These are phyloP conservation scores for Linum lewisii DNA, from an alignment of 345 rosid genomes.

Conservation along the genomic window DNA sequence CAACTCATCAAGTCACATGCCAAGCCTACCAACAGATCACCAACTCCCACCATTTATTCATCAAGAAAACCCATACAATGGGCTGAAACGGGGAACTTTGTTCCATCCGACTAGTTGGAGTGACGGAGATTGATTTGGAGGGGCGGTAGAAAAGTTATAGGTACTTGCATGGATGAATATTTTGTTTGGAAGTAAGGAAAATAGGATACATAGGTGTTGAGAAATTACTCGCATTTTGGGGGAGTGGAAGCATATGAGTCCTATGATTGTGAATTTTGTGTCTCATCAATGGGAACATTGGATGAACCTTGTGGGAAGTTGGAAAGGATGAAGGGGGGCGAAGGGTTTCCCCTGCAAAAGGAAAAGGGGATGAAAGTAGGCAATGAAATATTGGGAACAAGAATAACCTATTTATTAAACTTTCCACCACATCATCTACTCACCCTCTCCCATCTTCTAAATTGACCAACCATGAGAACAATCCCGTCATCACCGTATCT, in stretches of 20 bases:
- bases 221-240: neutral
- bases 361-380: too few species aligned
- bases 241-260: neutral
- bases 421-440: too few species aligned
- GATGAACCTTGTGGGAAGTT: neutral
- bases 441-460: too few species aligned
- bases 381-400: too few species aligned
- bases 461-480: too few species aligned
- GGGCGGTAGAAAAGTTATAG: neutral
- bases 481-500: too few species aligned
- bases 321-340: neutral
- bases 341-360: neutral
- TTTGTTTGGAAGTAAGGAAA: neutral
- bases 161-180: neutral
- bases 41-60: too few species aligned
- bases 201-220: neutral
- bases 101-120: neutral
- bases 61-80: too few species aligned
- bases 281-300: neutral
- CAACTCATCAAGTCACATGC: too few species aligned
- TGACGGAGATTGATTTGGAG: neutral
- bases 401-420: too few species aligned
- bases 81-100: neutral
- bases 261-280: neutral
- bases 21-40: too few species aligned